Evolutionary conservation across 2,329 filamentous ascomycete genomes (phyloP), one percentile per base, ranked within the genome.

Genomic region (Apiospora pterosperma): DNA sequence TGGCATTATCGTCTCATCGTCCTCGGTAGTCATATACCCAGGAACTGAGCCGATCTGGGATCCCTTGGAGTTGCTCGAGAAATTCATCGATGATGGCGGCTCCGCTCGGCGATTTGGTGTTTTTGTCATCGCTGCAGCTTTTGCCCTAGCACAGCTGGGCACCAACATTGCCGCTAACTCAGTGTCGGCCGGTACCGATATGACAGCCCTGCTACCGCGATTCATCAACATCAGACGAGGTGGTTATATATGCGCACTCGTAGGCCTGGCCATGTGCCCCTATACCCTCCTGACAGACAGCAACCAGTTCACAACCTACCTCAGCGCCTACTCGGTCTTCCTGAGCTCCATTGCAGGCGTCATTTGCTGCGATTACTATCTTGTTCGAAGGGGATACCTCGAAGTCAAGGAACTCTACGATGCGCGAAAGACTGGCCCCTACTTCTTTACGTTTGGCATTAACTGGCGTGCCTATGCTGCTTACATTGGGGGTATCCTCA

Each of bases 271-370:
- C 67, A 96, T 97, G 87, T 96, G 92, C 75, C 94, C 94, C 0
- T 95, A 90, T 87, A 91, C 92, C 66, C 85, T 97, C 0, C 85
- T 97, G 10, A 88, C 85, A 2, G 82, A 82, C 55, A 87, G 87
- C 55, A 97, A 95, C 81, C 89, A 90, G 77, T 97, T 97, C 80
- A 96, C 92, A 0, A 96, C 92, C 4, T 97, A 97, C 74, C 87
- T 97, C 0, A 96, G 92, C 0, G 91, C 94, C 1, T 97, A 97
- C 81, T 93, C 91, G 3, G 93, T 97, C 64, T 97, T 97, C 79
- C 85, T 97, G n/a, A 94, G 91, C 65, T 93, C 91, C 52, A 96
- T 97, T 67, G 93, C 92, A 0, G 94, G 94, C n/a, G 92, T 97
- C 68, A 96, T 97, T 80, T 82, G 93, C 66, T 86, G 84, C 70